Conservation (phyloP, 495 filamentous ascomycete genomes). For the Filosporella fistucella region DNA sequence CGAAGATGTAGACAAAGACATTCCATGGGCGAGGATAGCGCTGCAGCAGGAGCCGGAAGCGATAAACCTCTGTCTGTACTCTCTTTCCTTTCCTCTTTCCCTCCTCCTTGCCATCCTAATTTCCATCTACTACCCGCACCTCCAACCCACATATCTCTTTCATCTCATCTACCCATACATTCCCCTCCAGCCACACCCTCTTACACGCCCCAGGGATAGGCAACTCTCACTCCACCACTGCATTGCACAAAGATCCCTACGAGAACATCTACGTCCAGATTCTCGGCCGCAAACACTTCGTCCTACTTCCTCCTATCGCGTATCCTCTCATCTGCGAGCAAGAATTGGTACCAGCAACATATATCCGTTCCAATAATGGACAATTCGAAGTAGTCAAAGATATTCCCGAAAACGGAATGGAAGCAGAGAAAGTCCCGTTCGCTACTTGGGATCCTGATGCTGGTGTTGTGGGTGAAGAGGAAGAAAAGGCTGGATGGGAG, state of each 20-base stretch:
- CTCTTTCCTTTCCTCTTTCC: too few relatives aligned
- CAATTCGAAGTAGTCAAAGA: slow-evolving; percentile 27
- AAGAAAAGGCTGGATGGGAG: slow-evolving; percentile 47
- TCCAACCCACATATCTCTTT: too few relatives aligned
- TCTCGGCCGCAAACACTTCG: slow-evolving; percentile 63
- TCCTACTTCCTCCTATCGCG: slow-evolving; percentile 61
- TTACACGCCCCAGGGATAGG: too few relatives aligned
- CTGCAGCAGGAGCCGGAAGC: slow-evolving; percentile 59
- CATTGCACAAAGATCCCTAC: slow-evolving; percentile 74
- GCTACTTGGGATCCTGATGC: slow-evolving; percentile 67
- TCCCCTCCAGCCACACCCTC: too few relatives aligned
- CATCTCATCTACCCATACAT: too few relatives aligned
- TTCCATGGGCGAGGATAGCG: slow-evolving; percentile 64
- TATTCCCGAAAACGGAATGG: slow-evolving; percentile 1
- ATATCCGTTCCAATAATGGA: slow-evolving; percentile 30
- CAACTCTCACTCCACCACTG: slow-evolving; percentile 56
- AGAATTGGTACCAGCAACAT: slow-evolving; percentile 44
- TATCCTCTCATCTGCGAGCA: slow-evolving; percentile 59
- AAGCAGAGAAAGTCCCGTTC: slow-evolving; percentile 46
- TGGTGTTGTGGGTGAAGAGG: slow-evolving; percentile 27
- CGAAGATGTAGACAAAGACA: slow-evolving; percentile 45
- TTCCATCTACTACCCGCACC: too few relatives aligned
- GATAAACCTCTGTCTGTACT: slow-evolving; percentile 74
- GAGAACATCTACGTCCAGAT: slow-evolving; percentile 79
- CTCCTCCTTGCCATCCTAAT: too few relatives aligned